Evolutionary conservation across 768 basidiomycete species (phyloP).

Genomic region (Suillus fuscotomentosus): DNA sequence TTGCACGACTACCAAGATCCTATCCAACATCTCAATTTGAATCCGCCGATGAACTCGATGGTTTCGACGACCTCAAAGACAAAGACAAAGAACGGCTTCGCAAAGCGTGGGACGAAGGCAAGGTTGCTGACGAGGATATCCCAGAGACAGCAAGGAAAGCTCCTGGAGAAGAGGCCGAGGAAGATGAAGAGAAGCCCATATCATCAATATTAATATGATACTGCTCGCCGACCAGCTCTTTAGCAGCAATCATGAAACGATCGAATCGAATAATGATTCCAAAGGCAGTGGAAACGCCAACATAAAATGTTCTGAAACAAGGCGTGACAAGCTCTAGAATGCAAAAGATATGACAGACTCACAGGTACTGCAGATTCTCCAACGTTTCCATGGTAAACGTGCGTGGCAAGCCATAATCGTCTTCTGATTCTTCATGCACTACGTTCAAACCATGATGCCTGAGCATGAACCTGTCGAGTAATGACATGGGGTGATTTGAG

Average conservation of each 20-base stretch:
- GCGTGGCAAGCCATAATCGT: conserved; percentile 71
- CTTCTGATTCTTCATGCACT: conserved; percentile 68
- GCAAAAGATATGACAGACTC: conserved; percentile 27
- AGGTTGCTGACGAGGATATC: conserved; percentile 69
- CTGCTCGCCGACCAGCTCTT: conserved; percentile 85
- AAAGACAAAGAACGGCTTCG: conserved; percentile 71
- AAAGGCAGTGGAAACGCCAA: conserved; percentile 69
- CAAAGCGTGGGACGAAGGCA: conserved; percentile 73
- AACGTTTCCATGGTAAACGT: conserved; percentile 71
- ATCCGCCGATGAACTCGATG: conserved; percentile 72
- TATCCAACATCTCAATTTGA: conserved; percentile 60
- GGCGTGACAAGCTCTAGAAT: not conserved
- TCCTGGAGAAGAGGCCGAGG: conserved; percentile 42
- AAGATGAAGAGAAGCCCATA: conserved; percentile 54
- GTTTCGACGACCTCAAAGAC: conserved; percentile 68
- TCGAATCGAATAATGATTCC: conserved; percentile 71
- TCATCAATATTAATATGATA: conserved; percentile 86
- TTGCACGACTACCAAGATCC: conserved; percentile 67
- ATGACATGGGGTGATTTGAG: conserved; percentile 82
- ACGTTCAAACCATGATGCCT: conserved; percentile 61
- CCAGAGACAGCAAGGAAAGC: conserved; percentile 35
- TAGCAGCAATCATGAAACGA: conserved; percentile 74
- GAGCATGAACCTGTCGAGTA: conserved; percentile 45
- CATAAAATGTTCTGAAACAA: conserved; percentile 57
- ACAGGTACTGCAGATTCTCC: conserved; percentile 79